Evolutionary conservation across 2,329 filamentous ascomycete species (phyloP).

Genomic region (Epicoccum nigrum): DNA sequence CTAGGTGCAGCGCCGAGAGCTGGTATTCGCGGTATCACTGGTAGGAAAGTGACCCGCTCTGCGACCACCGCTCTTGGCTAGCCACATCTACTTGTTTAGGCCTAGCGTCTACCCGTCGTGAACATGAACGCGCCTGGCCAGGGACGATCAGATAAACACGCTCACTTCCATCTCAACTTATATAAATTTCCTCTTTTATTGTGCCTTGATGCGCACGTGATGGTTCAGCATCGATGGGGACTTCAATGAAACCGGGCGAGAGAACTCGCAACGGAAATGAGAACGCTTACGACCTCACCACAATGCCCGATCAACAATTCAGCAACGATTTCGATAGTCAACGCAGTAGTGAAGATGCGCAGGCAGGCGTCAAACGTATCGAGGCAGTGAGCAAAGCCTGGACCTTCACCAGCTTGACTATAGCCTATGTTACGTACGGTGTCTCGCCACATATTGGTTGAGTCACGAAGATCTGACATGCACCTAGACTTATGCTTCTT

Average conservation of each 20-base stretch:
- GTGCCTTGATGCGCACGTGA: background rate
- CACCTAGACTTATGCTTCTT: slow-evolving; percentile 57
- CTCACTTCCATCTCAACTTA: slow-evolving; percentile 8
- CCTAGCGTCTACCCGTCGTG: slow-evolving; percentile 7
- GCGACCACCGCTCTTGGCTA: slow-evolving; percentile 12
- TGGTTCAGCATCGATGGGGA: slow-evolving; percentile 13
- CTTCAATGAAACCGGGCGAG: slow-evolving; percentile 13
- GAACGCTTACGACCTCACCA: slow-evolving; percentile 7
- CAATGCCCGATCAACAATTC: slow-evolving; percentile 3
- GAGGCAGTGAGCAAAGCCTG: slow-evolving; percentile 58
- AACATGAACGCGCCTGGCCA: slow-evolving; percentile 8
- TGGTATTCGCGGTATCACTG: slow-evolving; percentile 4
- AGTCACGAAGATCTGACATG: background rate
- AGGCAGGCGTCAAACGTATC: slow-evolving; percentile 56
- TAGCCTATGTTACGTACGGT: slow-evolving; percentile 53
- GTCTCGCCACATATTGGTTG: background rate
- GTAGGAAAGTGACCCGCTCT: background rate
- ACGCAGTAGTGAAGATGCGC: slow-evolving; percentile 31
- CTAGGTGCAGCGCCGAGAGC: slow-evolving; percentile 3
- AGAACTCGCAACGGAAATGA: slow-evolving; percentile 1
- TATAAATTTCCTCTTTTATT: background rate
- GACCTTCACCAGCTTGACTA: slow-evolving; percentile 54
- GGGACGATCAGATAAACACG: slow-evolving; percentile 20
- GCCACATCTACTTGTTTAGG: background rate
- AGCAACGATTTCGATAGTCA: slow-evolving; percentile 15